A percentile compares a stretch with the other conserved stretches of the same genome.
These are phyloP conservation scores for Penicillium cataractarum DNA, from an alignment of 495 filamentous ascomycete genomes.

Conservation along the genomic window DNA sequence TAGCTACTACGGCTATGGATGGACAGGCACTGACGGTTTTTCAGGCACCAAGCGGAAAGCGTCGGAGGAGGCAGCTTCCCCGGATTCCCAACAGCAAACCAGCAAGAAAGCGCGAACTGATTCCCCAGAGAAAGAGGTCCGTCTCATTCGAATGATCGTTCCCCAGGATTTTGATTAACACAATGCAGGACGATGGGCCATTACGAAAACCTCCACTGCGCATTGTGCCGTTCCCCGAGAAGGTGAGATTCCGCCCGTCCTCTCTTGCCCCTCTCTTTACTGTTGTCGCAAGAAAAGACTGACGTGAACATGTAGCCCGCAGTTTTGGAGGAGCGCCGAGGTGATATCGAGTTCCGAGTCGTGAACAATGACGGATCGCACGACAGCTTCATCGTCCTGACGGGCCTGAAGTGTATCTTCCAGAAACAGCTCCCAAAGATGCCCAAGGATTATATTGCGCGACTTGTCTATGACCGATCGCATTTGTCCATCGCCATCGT, in stretches of 20 bases:
- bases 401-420: conserved; percentile 96
- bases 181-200: conserved; percentile 35
- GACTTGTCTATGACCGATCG: conserved; percentile 94
- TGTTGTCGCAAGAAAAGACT: not conserved
- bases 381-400: conserved; percentile 92
- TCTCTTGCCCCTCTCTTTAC: not conserved
- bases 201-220: conserved; percentile 46
- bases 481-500: conserved; percentile 97
- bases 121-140: conserved; percentile 55
- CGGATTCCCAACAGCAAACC: conserved; percentile 48
- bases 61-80: conserved; percentile 66
- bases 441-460: conserved; percentile 98
- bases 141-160: not conserved
- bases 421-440: conserved; percentile 99
- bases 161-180: not conserved
- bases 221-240: conserved; percentile 81
- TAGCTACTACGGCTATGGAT: not conserved
- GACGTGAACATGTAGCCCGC: conserved; percentile 61
- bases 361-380: conserved; percentile 93
- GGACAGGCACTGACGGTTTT: not conserved
- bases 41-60: conserved; percentile 78
- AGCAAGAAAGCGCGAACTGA: conserved; percentile 65
- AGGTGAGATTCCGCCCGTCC: conserved; percentile 51
- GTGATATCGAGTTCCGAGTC: conserved; percentile 95
- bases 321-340: conserved; percentile 89